Evolutionary conservation across 2,329 filamentous ascomycete genomes (phyloP), one percentile per base, ranked within the genome.

Genomic region (Aspergillus latus): DNA sequence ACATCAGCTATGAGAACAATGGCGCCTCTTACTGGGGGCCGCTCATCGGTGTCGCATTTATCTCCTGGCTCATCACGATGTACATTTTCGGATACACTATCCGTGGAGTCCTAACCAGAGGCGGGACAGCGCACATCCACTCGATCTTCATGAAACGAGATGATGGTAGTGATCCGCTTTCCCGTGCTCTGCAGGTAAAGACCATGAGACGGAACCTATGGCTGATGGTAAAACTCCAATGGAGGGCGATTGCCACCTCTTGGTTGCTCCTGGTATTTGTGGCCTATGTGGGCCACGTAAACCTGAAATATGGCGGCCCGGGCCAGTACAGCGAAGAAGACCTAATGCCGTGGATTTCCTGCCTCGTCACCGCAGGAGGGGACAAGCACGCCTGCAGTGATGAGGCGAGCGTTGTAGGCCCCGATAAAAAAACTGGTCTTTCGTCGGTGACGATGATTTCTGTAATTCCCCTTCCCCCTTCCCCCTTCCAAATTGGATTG

Each of bases 21-120:
- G 16, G 44, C 11, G 49, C 36, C 16, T 49, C 54, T 8, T 57
- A 52, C 44, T 57, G 54, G 54, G 49, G 36, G 16, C 54, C 54
- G 3, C 15, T 57, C 4, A 37, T 57, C 30, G 43, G 2, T 16
- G 43, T 57, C 11, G 54, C 54, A 3, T 42, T 29, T 9, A 5
- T 52, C 29, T 57, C 49, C 16, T 52, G 48, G 15, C 11, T 44
- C 13, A 9, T 57, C 1, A 49, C 52, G 8, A 9, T 52, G 4
- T 40, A 44, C 16, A 52, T 57, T 29, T 26, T 52, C 28, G 37
- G n/a, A 0, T 57, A 57, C 36, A 52, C 49, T 21, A 45, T 57
- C 29, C 44, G 49, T 13, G 43, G 54, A 4, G 54, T 57, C 1
- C 7, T 57, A 3, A 52, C 54, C 2, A n/a, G 21, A 5, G 28